Evolutionary conservation across 352 stramenopile species (phyloP).

Genomic region (Globisporangium mamillatum): DNA sequence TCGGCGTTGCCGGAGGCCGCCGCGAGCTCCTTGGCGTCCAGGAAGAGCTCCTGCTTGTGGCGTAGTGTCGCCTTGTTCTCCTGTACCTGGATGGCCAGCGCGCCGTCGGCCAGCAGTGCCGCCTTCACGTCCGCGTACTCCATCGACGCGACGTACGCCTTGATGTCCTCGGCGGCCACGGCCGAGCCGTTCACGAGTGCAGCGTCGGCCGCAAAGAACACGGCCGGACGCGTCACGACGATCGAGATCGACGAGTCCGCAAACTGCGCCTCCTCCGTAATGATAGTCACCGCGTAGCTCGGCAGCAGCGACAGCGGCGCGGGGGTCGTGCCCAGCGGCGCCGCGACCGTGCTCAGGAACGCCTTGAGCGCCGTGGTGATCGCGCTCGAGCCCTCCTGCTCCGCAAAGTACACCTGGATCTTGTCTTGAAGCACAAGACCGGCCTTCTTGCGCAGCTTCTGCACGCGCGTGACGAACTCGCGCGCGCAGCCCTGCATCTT

Average conservation of each 20-base stretch:
- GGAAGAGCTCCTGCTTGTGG: slow-evolving; percentile 65
- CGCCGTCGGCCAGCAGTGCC: slow-evolving; percentile 28
- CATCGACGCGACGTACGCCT: slow-evolving; percentile 73
- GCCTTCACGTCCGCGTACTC: slow-evolving; percentile 77
- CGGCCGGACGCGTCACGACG: slow-evolving; percentile 61
- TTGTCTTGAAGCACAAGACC: slow-evolving; percentile 94
- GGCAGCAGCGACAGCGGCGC: slow-evolving; percentile 60
- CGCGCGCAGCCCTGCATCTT: slow-evolving; percentile 91
- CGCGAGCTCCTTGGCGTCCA: slow-evolving; percentile 71
- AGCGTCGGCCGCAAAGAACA: slow-evolving; percentile 57
- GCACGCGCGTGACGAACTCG: slow-evolving; percentile 97
- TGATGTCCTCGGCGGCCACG: slow-evolving; percentile 47
- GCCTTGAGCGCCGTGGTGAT: slow-evolving; percentile 65
- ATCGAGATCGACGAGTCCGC: slow-evolving; percentile 65
- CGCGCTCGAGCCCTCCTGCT: slow-evolving; percentile 57
- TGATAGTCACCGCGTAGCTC: slow-evolving; percentile 61
- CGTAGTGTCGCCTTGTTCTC: slow-evolving; percentile 44
- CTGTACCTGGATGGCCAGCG: slow-evolving; percentile 44
- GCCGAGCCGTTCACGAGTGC: slow-evolving; percentile 42
- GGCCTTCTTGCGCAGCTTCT: slow-evolving; percentile 98
- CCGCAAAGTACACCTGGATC: slow-evolving; percentile 94
- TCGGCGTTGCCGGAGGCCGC: slow-evolving; percentile 33
- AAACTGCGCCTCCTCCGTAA: slow-evolving; percentile 68
- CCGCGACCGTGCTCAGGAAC: slow-evolving; percentile 55
- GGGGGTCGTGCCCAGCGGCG: slow-evolving; percentile 56